These are phyloP conservation scores for Exophiala bonariae DNA, from an alignment of 2,329 filamentous ascomycete genomes.

Conservation along the genomic window DNA sequence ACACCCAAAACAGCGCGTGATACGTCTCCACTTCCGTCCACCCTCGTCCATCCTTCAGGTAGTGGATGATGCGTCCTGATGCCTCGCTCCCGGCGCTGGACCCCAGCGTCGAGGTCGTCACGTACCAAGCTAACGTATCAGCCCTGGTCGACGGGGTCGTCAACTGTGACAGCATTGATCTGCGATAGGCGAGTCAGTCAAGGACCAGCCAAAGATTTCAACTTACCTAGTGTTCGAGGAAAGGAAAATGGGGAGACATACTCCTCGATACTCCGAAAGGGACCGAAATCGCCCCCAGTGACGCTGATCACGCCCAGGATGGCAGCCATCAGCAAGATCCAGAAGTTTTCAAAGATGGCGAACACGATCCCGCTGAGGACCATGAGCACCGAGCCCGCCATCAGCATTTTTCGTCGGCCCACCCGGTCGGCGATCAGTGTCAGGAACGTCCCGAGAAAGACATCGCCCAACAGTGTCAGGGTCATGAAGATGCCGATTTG, in stretches of 20 bases:
- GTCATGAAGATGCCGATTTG: constrained; percentile 66
- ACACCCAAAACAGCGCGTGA: constrained; percentile 60
- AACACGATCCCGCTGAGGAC: constrained; percentile 57
- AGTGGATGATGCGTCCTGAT: constrained; percentile 54
- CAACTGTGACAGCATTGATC: constrained; percentile 37
- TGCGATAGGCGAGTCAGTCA: constrained; percentile 39
- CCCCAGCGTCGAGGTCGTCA: constrained; percentile 57
- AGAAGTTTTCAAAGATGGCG: constrained; percentile 54
- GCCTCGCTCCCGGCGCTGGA: constrained; percentile 55
- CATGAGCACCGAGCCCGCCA: constrained; percentile 58
- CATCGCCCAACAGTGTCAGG: constrained; percentile 61
- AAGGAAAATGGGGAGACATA: constrained; percentile 28
- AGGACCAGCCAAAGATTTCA: too few relatives aligned
- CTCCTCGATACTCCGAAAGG: constrained; percentile 64
- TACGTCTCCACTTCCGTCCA: constrained; percentile 56
- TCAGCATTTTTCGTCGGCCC: constrained; percentile 56
- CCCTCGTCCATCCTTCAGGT: constrained; percentile 43
- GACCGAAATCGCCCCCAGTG: constrained; percentile 65
- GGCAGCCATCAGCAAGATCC: constrained; percentile 58
- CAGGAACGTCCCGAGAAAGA: constrained; percentile 58
- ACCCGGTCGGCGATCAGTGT: constrained; percentile 60
- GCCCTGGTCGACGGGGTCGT: constrained; percentile 25
- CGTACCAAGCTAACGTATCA: constrained; percentile 33
- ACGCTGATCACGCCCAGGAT: constrained; percentile 62
- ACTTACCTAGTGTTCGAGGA: constrained; percentile 8